Conservation (phyloP, 768 basidiomycete species). For the Hericium erinaceus region DNA sequence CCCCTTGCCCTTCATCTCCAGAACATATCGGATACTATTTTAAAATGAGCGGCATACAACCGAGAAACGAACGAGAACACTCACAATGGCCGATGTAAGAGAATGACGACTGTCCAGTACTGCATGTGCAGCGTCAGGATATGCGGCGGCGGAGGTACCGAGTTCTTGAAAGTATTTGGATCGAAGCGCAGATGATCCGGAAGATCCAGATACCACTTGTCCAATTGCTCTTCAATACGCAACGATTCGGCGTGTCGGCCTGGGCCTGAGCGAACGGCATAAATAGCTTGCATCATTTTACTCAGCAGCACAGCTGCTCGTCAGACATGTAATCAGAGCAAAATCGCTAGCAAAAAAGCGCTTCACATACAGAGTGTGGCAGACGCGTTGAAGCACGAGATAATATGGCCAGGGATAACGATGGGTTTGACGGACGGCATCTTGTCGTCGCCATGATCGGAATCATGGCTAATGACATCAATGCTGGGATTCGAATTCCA, state of each 20-base stretch:
- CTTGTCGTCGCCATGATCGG: constrained; percentile 30
- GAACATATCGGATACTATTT: constrained; percentile 23
- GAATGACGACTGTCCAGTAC: constrained; percentile 71
- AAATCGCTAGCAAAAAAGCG: neutral
- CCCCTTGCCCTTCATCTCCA: constrained; percentile 11
- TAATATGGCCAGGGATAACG: constrained; percentile 31
- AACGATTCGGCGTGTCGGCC: constrained; percentile 51
- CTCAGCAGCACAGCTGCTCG: constrained; percentile 58
- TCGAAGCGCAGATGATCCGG: constrained; percentile 62
- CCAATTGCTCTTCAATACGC: constrained; percentile 50
- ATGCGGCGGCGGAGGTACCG: constrained; percentile 46
- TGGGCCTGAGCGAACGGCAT: constrained; percentile 48
- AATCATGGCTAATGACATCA: constrained; percentile 5
- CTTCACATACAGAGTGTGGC: constrained; percentile 52
- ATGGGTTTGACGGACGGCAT: constrained; percentile 22
- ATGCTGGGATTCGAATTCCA: constrained; percentile 21
- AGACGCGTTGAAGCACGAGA: constrained; percentile 76
- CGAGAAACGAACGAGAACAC: constrained; percentile 19
- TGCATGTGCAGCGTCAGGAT: constrained; percentile 75
- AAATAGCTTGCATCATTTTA: constrained; percentile 60
- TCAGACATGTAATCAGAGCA: constrained; percentile 2
- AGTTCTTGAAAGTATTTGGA: constrained; percentile 23
- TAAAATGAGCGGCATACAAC: neutral
- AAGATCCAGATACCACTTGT: constrained; percentile 69
- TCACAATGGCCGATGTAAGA: constrained; percentile 76